Conservation (phyloP, 768 basidiomycete genomes). For the Tricholoma sp. region DNA sequence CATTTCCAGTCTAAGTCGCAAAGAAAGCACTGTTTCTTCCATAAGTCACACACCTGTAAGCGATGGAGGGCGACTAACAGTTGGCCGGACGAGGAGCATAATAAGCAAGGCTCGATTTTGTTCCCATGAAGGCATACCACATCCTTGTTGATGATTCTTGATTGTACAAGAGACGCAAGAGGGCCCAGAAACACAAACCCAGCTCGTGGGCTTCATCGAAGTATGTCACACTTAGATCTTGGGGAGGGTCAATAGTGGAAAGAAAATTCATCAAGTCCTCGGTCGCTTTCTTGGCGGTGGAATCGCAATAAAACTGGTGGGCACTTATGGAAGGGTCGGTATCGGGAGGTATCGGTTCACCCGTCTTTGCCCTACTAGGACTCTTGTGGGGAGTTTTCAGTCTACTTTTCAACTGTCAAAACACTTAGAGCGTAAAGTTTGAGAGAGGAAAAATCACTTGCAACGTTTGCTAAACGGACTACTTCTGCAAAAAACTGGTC, state of each 20-base stretch:
- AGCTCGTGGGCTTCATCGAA: background rate
- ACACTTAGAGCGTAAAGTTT: background rate
- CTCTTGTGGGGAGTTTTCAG: background rate
- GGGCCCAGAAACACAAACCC: background rate
- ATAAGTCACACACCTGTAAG: background rate
- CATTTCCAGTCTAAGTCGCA: background rate
- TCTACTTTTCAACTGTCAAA: background rate
- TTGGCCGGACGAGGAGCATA: background rate
- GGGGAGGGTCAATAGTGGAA: no score
- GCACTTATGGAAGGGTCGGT: no score
- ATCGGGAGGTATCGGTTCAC: no score
- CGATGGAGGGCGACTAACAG: background rate
- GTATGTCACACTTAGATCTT: no score
- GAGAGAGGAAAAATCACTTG: background rate
- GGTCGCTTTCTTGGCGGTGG: no score
- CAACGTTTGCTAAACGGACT: background rate
- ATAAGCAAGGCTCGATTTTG: background rate
- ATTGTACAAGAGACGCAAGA: background rate
- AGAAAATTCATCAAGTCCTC: no score
- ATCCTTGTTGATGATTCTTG: background rate
- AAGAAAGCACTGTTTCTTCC: background rate
- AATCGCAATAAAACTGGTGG: no score
- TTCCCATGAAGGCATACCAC: background rate
- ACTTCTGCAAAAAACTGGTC: background rate
- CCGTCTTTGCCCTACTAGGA: no score